A percentile compares a stretch with the other conserved stretches of the same genome.
These are phyloP conservation scores for Suhomyces bokatorum DNA, from an alignment of 1,139 yeast species.

Conservation along the genomic window DNA sequence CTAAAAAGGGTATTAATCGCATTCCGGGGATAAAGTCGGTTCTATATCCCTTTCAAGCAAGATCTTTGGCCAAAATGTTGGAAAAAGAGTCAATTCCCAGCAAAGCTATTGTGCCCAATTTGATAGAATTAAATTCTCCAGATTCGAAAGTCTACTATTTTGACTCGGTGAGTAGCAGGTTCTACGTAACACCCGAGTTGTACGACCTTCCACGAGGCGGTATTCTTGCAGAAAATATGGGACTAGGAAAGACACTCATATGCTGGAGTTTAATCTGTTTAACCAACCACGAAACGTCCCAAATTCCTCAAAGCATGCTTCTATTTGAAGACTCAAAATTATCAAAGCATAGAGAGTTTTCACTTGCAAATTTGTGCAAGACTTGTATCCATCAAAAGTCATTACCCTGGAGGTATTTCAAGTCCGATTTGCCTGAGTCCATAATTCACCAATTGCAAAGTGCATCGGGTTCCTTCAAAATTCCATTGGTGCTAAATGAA, in stretches of 20 bases:
- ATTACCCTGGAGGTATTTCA: conserved; percentile 57
- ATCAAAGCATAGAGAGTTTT: background rate
- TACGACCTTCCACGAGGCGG: conserved; percentile 62
- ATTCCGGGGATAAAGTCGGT: conserved; percentile 52
- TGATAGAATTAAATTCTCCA: conserved; percentile 32
- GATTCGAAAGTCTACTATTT: conserved; percentile 26
- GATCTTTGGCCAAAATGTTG: conserved; percentile 60
- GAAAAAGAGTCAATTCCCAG: conserved; percentile 46
- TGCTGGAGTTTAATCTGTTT: conserved; percentile 61
- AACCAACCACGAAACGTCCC: conserved; percentile 53
- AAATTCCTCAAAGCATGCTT: conserved; percentile 39
- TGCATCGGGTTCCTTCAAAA: conserved; percentile 48
- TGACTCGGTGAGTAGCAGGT: conserved; percentile 31
- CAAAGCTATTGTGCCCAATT: conserved; percentile 44
- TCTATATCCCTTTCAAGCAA: conserved; percentile 57
- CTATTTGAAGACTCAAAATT: conserved; percentile 13
- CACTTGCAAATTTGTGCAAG: conserved; percentile 46
- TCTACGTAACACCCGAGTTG: conserved; percentile 37
- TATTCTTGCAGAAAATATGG: conserved; percentile 76
- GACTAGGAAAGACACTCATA: conserved; percentile 69
- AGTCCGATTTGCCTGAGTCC: conserved; percentile 43
- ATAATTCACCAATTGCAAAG: conserved; percentile 36
- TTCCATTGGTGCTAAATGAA: conserved; percentile 26
- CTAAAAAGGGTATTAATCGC: conserved; percentile 3
- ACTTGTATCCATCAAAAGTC: conserved; percentile 45